Evolutionary conservation across 768 basidiomycete genomes (phyloP).

Genomic region (Pholiota molesta): DNA sequence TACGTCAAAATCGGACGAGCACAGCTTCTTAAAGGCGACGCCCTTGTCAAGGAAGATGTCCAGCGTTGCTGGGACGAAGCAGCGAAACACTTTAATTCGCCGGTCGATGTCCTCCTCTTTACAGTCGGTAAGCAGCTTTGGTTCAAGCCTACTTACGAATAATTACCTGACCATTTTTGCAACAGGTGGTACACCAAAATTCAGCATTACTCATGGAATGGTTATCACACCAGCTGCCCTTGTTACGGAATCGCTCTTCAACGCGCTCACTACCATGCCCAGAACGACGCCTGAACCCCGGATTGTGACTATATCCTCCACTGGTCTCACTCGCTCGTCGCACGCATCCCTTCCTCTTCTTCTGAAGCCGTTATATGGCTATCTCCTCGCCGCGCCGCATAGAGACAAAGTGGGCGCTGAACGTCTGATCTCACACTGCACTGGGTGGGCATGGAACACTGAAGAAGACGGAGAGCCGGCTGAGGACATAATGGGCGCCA

Average conservation of each 20-base stretch:
- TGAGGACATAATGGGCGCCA: slow-evolving; percentile 41
- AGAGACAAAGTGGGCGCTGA: slow-evolving; percentile 67
- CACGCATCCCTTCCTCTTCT: slow-evolving; percentile 48
- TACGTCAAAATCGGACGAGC: slow-evolving; percentile 56
- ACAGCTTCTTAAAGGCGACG: slow-evolving; percentile 62
- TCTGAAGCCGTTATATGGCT: slow-evolving; percentile 52
- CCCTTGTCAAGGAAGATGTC: slow-evolving; percentile 54
- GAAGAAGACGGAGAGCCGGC: slow-evolving; percentile 40
- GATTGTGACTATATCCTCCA: slow-evolving; percentile 55
- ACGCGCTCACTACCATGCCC: slow-evolving; percentile 58
- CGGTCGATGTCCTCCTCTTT: slow-evolving; percentile 60
- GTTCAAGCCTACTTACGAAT: background rate
- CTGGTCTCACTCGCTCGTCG: slow-evolving; percentile 50
- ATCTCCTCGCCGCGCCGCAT: slow-evolving; percentile 48
- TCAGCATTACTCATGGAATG: slow-evolving; percentile 50
- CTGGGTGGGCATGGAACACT: slow-evolving; percentile 54
- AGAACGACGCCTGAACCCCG: slow-evolving; percentile 41
- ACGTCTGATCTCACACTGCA: slow-evolving; percentile 46
- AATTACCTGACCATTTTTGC: background rate
- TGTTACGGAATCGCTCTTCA: slow-evolving; percentile 58
- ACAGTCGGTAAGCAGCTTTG: slow-evolving; percentile 47
- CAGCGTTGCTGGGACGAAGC: slow-evolving; percentile 53
- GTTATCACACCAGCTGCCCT: slow-evolving; percentile 56
- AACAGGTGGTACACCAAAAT: slow-evolving; percentile 49
- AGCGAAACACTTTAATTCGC: slow-evolving; percentile 26